Evolutionary conservation across 139 green algal species (phyloP).

Genomic region (Coelastrella sp.): DNA sequence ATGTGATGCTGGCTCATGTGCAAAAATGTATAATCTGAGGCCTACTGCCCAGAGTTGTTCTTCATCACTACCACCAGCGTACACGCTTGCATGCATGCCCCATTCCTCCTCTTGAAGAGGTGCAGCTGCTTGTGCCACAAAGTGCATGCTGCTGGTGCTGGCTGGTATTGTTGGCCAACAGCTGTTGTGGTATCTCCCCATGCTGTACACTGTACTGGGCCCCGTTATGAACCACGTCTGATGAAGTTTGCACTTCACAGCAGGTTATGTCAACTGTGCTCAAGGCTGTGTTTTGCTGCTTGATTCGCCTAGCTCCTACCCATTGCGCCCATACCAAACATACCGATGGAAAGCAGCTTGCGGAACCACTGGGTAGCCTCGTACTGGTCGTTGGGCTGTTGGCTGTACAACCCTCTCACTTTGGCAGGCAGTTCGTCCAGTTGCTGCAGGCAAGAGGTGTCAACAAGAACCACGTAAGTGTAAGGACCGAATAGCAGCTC

Average conservation of each 20-base stretch:
- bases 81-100: too few species aligned
- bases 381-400: conserved; percentile 88
- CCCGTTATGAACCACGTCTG: background rate
- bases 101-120: too few species aligned
- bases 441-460: conserved; percentile 58
- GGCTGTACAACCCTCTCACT: conserved; percentile 90
- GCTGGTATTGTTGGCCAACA: background rate
- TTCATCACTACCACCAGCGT: too few species aligned
- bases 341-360: conserved; percentile 96
- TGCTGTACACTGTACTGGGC: background rate
- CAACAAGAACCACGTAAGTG: background rate
- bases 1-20: too few species aligned
- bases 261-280: background rate
- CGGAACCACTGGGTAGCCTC: conserved; percentile 97
- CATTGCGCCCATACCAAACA: conserved; percentile 67
- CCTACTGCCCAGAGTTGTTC: too few species aligned
- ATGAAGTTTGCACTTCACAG: too few species aligned
- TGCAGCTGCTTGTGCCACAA: too few species aligned
- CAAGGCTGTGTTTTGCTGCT: background rate
- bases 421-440: conserved; percentile 95
- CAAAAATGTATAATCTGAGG: too few species aligned
- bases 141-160: background rate
- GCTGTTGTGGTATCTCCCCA: too few species aligned
- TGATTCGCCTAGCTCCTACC: background rate
- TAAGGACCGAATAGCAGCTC: background rate